Base-by-base conservation (phyloP, 176 grass and related monocot species). In the Carex myosuroides region DNA sequence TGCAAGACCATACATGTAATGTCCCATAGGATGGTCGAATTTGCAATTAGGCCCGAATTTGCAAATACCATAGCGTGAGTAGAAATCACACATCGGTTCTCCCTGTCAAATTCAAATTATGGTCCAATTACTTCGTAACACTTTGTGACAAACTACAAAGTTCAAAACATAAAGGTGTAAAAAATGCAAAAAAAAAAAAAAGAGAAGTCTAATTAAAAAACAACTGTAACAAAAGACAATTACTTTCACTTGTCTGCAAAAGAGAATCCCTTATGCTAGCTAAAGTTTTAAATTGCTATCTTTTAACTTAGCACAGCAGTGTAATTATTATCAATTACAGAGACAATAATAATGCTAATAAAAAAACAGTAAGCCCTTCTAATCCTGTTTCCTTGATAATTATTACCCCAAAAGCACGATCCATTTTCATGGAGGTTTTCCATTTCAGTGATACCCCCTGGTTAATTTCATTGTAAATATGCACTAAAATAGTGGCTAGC, bases 11-110 rank as follows among this genome's bases (percentile, higher is more conserved):
- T 93, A 97, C 39, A 89, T 79, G 16, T 90, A 79, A 9, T 84
- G 72, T 80, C 87, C 89, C 89, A 91, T 90, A 60, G 94, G 94
- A 85, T 97, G 94, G 42, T 97, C 94, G 1, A 97, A 97, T 81
- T 93, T 97, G 85, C 94, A 97, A 83, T 94, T 97, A 44, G 94
- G 94, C 29, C 92, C 92, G 77, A 94, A 97, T 76, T 92, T 97
- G 87, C 88, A 94, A 55, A 94, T 88, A 83, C 92, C 90, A 77
- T 97, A 97, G 33, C 94, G 92, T 80, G 92, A 92, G 79, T 94
- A 97, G 70, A 91, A 94, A 56, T 83, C 81, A 71, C 90, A 97
- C 17, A 92, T 24, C 16, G 84, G 92, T 37, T 97, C 94, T 35
- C 92, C 94, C 92, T 94, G 88, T 85, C 75, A 87, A 64, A 70